Conservation (phyloP, 2,329 filamentous ascomycete genomes). For the Penicillium sp. region DNA sequence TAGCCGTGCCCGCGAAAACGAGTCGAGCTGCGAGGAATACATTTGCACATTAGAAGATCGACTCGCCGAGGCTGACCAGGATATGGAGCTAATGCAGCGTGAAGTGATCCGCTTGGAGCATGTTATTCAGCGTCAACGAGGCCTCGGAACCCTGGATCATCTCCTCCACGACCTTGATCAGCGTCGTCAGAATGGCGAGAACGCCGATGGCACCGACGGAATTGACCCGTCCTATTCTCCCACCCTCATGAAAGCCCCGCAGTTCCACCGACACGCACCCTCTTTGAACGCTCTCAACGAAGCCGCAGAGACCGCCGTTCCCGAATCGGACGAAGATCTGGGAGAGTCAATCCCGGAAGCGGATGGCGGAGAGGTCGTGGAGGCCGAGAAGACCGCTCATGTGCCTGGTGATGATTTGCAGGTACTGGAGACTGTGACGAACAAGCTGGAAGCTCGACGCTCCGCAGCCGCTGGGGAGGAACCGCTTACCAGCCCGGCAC, state of each 20-base stretch:
- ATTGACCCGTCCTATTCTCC: constrained; percentile 12
- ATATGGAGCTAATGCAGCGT: constrained; percentile 92
- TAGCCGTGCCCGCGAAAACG: constrained; percentile 78
- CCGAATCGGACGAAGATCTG: constrained; percentile 43
- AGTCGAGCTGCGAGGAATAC: constrained; percentile 88
- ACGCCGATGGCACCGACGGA: constrained; percentile 18
- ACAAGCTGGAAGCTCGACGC: constrained; percentile 22
- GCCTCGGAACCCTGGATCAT: constrained; percentile 88
- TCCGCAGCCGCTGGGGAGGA: constrained; percentile 37
- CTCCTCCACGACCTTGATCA: constrained; percentile 81
- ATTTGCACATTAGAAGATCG: constrained; percentile 95
- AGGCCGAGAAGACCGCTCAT: constrained; percentile 16
- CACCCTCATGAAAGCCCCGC: constrained; percentile 18
- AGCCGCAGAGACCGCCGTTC: constrained; percentile 44
- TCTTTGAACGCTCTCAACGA: constrained; percentile 43
- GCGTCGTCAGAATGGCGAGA: constrained; percentile 54
- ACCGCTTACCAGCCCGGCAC: constrained; percentile 64
- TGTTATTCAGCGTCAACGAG: constrained; percentile 90
- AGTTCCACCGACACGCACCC: constrained; percentile 30
- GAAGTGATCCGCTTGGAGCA: constrained; percentile 93
- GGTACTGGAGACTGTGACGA: constrained; percentile 35
- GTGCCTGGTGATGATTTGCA: constrained; percentile 33
- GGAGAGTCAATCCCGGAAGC: constrained; percentile 33
- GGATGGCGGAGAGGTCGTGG: constrained; percentile 23
- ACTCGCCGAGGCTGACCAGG: constrained; percentile 90